Conservation (phyloP, 306 rosid genomes). For the Lablab purpureus region DNA sequence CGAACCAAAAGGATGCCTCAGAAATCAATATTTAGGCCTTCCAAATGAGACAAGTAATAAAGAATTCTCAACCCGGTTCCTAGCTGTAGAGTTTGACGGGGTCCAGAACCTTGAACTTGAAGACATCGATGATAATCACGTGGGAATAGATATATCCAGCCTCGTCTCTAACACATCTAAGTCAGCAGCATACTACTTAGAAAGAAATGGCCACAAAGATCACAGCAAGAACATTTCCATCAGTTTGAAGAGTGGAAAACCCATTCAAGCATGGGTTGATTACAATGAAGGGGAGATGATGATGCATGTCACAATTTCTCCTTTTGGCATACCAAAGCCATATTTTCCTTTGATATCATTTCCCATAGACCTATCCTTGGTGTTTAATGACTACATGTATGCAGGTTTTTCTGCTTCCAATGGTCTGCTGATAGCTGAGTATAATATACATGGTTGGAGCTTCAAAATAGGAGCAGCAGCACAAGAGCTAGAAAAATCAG, state of each 20-base stretch:
- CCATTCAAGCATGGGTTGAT: slow-evolving; percentile 48
- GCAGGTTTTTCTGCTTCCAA: slow-evolving; percentile 52
- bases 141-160: slow-evolving; percentile 43
- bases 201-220: slow-evolving; percentile 14
- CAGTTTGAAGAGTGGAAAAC: slow-evolving; percentile 36
- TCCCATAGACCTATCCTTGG: slow-evolving; percentile 38
- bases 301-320: slow-evolving; percentile 39
- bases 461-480: slow-evolving; percentile 49
- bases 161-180: slow-evolving; percentile 42
- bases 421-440: slow-evolving; percentile 43
- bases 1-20: slow-evolving; percentile 38
- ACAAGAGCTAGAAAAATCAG: slow-evolving; percentile 28
- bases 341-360: slow-evolving; percentile 42
- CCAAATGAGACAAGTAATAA: slow-evolving; percentile 41
- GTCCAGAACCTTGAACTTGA: slow-evolving; percentile 38
- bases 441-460: slow-evolving; percentile 50
- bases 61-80: slow-evolving; percentile 23
- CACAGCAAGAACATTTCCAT: slow-evolving; percentile 8
- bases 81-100: slow-evolving; percentile 45
- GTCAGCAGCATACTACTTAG: neutral
- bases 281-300: slow-evolving; percentile 40
- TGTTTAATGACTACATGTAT: slow-evolving; percentile 43
- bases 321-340: slow-evolving; percentile 44
- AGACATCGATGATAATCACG: slow-evolving; percentile 52
- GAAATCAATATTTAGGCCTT: slow-evolving; percentile 46